A percentile compares a stretch with the other conserved stretches of the same genome.
Evolutionary conservation across 352 stramenopile species (phyloP).

Genomic region (Saprolegnia diclina): DNA sequence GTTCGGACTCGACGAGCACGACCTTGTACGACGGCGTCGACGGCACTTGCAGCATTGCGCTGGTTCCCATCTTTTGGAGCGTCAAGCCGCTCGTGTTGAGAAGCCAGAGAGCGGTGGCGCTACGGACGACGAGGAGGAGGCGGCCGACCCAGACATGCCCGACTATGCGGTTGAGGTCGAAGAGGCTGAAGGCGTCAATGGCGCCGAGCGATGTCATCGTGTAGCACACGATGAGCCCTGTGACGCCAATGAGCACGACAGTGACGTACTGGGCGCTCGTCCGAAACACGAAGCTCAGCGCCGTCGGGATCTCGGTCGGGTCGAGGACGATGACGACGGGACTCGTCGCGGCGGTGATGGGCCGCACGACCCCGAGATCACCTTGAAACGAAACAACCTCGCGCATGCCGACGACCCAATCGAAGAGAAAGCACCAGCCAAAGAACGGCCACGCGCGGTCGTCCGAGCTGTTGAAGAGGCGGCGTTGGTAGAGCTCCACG

Average conservation of each 20-base stretch:
- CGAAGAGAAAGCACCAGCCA: conserved; percentile 9
- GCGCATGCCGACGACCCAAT: conserved; percentile 9
- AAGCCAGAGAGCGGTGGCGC: neutral
- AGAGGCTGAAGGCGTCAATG: neutral
- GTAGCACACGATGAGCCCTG: neutral
- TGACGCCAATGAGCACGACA: conserved; percentile 2
- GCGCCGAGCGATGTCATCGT: neutral
- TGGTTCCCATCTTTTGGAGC: neutral
- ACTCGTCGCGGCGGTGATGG: neutral
- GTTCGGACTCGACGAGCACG: neutral
- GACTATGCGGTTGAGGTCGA: conserved; percentile 11
- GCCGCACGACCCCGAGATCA: neutral
- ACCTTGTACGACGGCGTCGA: neutral
- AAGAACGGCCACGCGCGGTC: conserved; percentile 19
- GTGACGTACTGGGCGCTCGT: conserved; percentile 5
- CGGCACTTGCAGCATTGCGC: neutral
- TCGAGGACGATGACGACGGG: neutral
- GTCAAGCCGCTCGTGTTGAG: neutral
- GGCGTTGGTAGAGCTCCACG: neutral
- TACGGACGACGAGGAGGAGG: neutral
- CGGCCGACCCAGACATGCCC: conserved; percentile 16
- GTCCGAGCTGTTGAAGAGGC: neutral
- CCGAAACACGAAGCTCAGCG: neutral
- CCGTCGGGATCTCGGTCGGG: conserved; percentile 15
- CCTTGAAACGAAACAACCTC: conserved; percentile 8